Conservation (phyloP, 768 basidiomycete genomes). For the Podaxis sp. region DNA sequence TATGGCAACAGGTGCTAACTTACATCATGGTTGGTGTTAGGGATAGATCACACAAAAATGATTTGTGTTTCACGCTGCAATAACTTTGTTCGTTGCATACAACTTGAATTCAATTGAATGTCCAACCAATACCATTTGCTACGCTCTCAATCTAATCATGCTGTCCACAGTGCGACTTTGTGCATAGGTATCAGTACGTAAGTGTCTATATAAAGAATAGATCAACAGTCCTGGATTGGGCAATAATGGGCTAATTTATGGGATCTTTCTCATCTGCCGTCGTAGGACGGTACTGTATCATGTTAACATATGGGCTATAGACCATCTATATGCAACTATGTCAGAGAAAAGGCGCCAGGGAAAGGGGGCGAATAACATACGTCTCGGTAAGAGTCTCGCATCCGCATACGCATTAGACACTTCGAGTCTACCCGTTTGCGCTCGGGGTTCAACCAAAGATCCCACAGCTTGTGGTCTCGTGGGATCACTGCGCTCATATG, state of each 20-base stretch:
- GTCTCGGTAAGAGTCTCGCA: conserved; percentile 55
- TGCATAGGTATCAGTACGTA: neutral
- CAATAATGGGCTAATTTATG: neutral
- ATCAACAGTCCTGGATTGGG: neutral
- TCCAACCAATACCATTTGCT: neutral
- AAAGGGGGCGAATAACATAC: conserved; percentile 30
- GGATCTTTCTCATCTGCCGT: conserved; percentile 13
- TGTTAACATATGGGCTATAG: conserved; percentile 50
- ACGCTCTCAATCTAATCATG: neutral
- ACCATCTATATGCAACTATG: conserved; percentile 43
- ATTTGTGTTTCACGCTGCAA: no score
- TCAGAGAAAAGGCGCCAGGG: neutral
- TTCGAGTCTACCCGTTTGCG: conserved; percentile 47
- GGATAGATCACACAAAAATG: no score
- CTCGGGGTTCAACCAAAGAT: conserved; percentile 45
- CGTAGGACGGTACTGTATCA: conserved; percentile 48
- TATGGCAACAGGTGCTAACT: neutral
- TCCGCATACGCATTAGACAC: conserved; percentile 58
- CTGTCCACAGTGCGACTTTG: neutral
- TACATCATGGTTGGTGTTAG: neutral
- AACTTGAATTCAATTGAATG: no score
- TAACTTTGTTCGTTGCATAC: no score
- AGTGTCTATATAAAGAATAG: neutral
- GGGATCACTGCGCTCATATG: conserved; percentile 48
- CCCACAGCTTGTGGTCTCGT: conserved; percentile 41